These are phyloP conservation scores for Plasmopara viticola DNA, from an alignment of 352 stramenopile genomes.

Conservation along the genomic window DNA sequence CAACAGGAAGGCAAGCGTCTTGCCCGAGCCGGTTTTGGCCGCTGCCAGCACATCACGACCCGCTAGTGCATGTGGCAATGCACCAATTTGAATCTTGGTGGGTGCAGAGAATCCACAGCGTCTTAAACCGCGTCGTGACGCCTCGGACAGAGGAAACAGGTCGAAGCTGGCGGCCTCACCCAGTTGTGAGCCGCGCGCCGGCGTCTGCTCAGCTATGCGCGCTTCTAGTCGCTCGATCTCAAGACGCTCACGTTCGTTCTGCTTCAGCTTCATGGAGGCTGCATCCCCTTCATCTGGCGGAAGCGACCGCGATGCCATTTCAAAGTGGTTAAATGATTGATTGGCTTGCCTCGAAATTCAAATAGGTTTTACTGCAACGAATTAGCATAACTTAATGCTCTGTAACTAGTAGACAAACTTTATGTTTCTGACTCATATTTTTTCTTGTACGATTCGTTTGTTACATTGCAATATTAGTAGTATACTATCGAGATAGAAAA, in stretches of 20 bases:
- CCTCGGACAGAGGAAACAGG: constrained; percentile 76
- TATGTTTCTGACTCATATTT: no score
- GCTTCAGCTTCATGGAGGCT: constrained; percentile 52
- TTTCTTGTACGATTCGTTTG: no score
- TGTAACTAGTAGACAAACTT: no score
- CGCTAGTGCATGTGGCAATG: constrained; percentile 82
- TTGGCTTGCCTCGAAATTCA: neutral
- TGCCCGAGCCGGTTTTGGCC: constrained; percentile 91
- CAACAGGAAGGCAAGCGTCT: constrained; percentile 91
- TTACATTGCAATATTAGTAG: no score
- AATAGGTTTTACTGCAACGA: no score
- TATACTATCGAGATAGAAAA: no score
- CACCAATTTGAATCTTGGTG: constrained; percentile 86
- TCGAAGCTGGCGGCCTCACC: constrained; percentile 74
- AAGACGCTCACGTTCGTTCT: constrained; percentile 62
- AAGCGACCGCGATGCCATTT: constrained; percentile 25
- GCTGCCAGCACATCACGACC: constrained; percentile 89
- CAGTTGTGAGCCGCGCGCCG: constrained; percentile 73
- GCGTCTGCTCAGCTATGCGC: constrained; percentile 64
- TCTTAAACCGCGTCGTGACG: constrained; percentile 61
- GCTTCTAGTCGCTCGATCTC: constrained; percentile 62
- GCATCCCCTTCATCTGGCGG: constrained; percentile 9
- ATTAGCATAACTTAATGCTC: no score
- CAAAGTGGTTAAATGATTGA: neutral
- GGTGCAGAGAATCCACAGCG: constrained; percentile 79